These are phyloP conservation scores for Umbelopsis sp. DNA, from an alignment of 192 early-diverging fungal genomes.

Conservation along the genomic window DNA sequence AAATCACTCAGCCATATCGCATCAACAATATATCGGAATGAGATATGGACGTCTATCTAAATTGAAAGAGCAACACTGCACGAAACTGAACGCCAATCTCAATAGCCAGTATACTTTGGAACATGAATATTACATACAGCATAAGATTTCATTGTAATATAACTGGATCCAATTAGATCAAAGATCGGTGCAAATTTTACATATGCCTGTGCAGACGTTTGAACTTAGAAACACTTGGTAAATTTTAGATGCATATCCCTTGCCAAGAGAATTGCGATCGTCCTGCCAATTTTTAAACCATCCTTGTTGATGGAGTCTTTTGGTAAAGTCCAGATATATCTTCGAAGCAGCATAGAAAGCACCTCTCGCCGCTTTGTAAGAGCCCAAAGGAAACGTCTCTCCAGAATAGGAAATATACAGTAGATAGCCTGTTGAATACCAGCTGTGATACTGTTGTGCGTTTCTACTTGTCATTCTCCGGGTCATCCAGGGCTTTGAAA, in stretches of 20 bases:
- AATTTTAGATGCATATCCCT: background rate
- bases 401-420: slow-evolving; percentile 22
- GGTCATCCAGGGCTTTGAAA: slow-evolving; percentile 19
- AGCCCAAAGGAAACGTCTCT: slow-evolving; percentile 6
- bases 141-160: too few relatives aligned
- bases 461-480: slow-evolving; percentile 1
- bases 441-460: slow-evolving; percentile 4
- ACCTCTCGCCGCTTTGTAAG: slow-evolving; percentile 27
- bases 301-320: slow-evolving; percentile 18
- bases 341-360: slow-evolving; percentile 41
- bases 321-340: slow-evolving; percentile 9
- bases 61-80: too few relatives aligned
- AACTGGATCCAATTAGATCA: too few relatives aligned
- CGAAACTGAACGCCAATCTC: too few relatives aligned
- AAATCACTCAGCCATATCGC: too few relatives aligned
- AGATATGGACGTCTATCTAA: too few relatives aligned
- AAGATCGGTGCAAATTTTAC: too few relatives aligned
- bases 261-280: background rate
- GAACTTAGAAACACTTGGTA: background rate
- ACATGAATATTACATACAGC: too few relatives aligned
- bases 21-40: too few relatives aligned
- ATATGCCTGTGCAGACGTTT: too few relatives aligned
- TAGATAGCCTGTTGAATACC: background rate
- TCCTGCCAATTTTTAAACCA: background rate
- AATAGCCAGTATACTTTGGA: too few relatives aligned